phyloP scores from a whole-genome alignment of 192 early-diverging fungal species.

The Coemansia sp. region DNA sequence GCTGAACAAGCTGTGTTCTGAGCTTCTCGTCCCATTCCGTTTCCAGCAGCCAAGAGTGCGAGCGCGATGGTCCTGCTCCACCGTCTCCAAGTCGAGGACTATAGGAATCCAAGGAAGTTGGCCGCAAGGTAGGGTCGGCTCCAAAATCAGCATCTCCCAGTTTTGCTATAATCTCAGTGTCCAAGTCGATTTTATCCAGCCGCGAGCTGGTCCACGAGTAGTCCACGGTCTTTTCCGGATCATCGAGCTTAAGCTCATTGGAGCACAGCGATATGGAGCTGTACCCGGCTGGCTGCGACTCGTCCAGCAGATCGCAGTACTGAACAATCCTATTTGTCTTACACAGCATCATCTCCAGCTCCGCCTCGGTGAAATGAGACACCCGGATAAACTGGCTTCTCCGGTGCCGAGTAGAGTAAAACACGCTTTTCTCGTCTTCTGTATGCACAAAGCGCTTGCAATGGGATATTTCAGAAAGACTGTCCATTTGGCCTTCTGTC shows the following conservation, averaged over 20 bases:
- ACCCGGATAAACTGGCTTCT: constrained; percentile 38
- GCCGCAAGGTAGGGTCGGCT: constrained; percentile 12
- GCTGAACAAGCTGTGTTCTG: neutral
- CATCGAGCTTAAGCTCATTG: constrained; percentile 19
- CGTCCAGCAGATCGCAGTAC: constrained; percentile 36
- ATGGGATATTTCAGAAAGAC: constrained; percentile 10
- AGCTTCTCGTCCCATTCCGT: constrained; percentile 24
- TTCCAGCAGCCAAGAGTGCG: constrained; percentile 30
- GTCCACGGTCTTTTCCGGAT: constrained; percentile 14
- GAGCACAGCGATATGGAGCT: constrained; percentile 46
- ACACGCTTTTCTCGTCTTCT: constrained; percentile 13
- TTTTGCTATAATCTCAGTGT: constrained; percentile 33
- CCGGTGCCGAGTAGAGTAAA: constrained; percentile 23
- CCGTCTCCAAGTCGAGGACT: neutral
- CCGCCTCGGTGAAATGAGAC: constrained; percentile 33
- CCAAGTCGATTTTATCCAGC: constrained; percentile 30
- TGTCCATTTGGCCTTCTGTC: neutral
- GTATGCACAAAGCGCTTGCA: constrained; percentile 20
- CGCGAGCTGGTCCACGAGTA: constrained; percentile 20
- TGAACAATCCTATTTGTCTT: constrained; percentile 39
- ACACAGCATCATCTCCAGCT: constrained; percentile 43
- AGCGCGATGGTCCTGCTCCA: constrained; percentile 22
- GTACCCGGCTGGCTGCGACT: constrained; percentile 29
- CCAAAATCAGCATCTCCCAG: constrained; percentile 38
- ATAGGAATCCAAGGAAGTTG: neutral